Evolutionary conservation across 768 basidiomycete genomes (phyloP).

Genomic region (Cubamyces lactineus): DNA sequence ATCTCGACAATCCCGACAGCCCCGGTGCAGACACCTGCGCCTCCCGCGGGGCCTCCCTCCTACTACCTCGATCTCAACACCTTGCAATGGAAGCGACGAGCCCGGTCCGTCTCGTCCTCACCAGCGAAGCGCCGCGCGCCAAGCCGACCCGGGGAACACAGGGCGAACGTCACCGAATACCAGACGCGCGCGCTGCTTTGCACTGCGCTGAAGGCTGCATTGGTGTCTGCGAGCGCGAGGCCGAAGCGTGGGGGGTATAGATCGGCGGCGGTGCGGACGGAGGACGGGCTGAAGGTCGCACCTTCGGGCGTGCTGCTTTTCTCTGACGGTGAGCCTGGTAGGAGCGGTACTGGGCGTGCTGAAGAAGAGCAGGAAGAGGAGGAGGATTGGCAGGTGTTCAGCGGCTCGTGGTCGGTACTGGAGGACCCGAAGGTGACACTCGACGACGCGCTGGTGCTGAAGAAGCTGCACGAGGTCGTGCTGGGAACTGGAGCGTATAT

Average conservation of each 20-base stretch:
- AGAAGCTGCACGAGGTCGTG: slow-evolving; percentile 20
- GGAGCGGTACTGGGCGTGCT: no score
- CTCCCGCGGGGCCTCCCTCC: not conserved
- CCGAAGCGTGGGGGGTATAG: not conserved
- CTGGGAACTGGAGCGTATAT: not conserved
- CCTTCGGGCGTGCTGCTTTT: slow-evolving; percentile 12
- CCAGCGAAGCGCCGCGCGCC: not conserved
- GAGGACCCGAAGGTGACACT: not conserved
- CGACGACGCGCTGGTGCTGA: slow-evolving; percentile 18
- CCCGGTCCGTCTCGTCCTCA: slow-evolving; percentile 4
- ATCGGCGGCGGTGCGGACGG: not conserved
- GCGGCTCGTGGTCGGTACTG: slow-evolving; percentile 14
- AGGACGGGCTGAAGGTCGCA: slow-evolving; percentile 8
- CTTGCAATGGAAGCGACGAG: slow-evolving; percentile 15
- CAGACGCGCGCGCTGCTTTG: not conserved
- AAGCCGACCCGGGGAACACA: not conserved
- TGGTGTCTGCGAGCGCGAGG: not conserved
- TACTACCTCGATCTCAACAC: slow-evolving; percentile 20
- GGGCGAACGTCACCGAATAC: slow-evolving; percentile 1
- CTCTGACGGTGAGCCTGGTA: not conserved
- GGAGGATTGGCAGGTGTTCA: slow-evolving; percentile 7
- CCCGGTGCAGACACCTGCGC: not conserved
- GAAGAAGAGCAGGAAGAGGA: not conserved
- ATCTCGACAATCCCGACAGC: not conserved
- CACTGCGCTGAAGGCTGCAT: not conserved